Evolutionary conservation across 2,329 filamentous ascomycete species (phyloP), one percentile per base, ranked within the genome.

Genomic region (Fusarium acutatum): DNA sequence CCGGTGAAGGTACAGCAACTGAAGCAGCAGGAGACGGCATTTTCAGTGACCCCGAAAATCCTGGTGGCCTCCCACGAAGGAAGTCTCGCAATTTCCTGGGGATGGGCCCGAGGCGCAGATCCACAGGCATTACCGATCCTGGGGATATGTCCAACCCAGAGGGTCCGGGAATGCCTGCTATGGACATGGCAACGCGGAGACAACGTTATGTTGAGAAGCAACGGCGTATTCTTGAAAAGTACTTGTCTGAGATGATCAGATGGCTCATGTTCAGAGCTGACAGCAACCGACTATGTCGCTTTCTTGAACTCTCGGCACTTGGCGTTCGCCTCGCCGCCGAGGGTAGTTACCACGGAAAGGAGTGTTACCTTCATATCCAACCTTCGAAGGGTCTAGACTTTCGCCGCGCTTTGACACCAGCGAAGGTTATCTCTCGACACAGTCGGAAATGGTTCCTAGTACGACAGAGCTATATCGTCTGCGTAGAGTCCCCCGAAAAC

Each of bases 221-320:
- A 82, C 90, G 96, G 64, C 92, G 91, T 77, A 94, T 94, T 80
- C 86, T 99, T 37, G 96, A 98, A 80, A 91, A 91, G 54, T 99
- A 99, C 80, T 85, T 99, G 26, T 94, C 96, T 73, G 93, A 96
- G 78, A 94, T 98, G 91, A 96, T 98, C 68, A 91, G 94, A 61
- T 98, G 96, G 89, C 90, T 99, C 77, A 98, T 99, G 83, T 99
- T 99, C 84, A 91, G 96, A 50, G 92, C 96, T 12, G 96, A 98
- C 82, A 98, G 95, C 83, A 98, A 98, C 79, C 91, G 96, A 15
- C 86, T 99, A 8, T 99, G 96, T 84, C 96, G 97, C 73, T 99
- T 99, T 81, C 86, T 99, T 5, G 96, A 99, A 81, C 86, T 99
- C 14, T 99, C 96, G 26, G 96, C 97, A 2, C 87, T 99, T 10